Evolutionary conservation across 2,329 filamentous ascomycete species (phyloP).

Genomic region (Falciphora oryzae): DNA sequence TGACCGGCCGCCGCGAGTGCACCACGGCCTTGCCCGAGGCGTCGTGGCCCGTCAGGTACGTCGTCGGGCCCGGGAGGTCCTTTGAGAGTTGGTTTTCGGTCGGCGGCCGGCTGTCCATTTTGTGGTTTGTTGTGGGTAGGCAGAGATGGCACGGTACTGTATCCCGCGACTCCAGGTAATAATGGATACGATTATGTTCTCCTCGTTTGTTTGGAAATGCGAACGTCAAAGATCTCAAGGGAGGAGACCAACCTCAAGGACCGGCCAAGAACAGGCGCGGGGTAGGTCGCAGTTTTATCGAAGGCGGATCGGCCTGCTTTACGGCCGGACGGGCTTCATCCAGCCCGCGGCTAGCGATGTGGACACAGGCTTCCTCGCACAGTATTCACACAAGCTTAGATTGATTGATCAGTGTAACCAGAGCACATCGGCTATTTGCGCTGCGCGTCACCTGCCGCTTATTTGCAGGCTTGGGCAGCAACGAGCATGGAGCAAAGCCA

Average conservation of each 20-base stretch:
- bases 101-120: conserved; percentile 8
- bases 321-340: background rate
- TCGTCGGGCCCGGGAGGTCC: conserved; percentile 14
- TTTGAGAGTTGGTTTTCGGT: conserved; percentile 10
- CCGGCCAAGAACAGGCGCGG: background rate
- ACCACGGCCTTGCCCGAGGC: conserved; percentile 15
- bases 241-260: no score
- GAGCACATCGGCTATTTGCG: no score
- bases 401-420: background rate
- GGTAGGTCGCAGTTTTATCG: background rate
- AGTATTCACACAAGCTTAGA: background rate
- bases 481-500: background rate
- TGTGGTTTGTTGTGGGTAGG: background rate
- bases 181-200: no score
- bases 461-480: background rate
- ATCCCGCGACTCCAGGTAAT: background rate
- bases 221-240: no score
- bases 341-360: background rate
- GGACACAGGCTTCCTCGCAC: background rate
- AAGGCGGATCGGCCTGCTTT: background rate
- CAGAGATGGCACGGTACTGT: background rate
- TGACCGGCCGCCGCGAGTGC: conserved; percentile 14
- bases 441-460: background rate
- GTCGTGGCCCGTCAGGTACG: conserved; percentile 17
- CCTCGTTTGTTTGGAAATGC: no score